Base-by-base conservation (phyloP, 2,329 filamentous ascomycete species). In the Neofusicoccum laricinum region DNA sequence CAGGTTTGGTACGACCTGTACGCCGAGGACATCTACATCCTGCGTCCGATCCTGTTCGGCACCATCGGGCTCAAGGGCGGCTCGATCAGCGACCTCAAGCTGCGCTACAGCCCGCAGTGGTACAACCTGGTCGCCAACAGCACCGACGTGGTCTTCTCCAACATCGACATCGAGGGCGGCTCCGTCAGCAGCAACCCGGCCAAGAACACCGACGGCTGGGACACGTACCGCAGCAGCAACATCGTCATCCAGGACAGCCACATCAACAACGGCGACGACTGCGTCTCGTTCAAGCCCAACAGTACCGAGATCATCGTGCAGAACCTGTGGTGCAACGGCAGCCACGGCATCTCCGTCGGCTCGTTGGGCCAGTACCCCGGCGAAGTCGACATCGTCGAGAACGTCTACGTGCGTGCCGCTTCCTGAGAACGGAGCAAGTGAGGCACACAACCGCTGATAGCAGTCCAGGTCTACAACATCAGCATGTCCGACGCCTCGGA, bases 211-310 rank as follows among this genome's bases (percentile, higher is more conserved):
- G 77, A 77, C 67, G 70, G 73, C 14, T 83, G 85, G 84, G 85
- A 88, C 67, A 88, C 84, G 0, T 88, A 89, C 71, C 84, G 87
- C 7, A 86, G 84, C 12, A 77, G 81, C 25, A 83, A 85, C 57
- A 81, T 91, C 40, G 84, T 88, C 0, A 90, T 91, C 40, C 88
- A 90, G 70, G 85, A 90, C 71, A 89, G 85, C 0, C 75, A 84
- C 30, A 84, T 88, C 67, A 80, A 85, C 72, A 90, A 90, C 68
- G 86, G 85, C 40, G 88, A 90, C 71, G 86, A 92, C 72, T 91
- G 89, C 66, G 86, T 91, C 12, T 88, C 87, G 0, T 91, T 91
- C 82, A 91, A 91, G 75, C 88, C 88, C 17, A 91, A 91, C 73
- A 87, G 84, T 69, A 90, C 87, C 48, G 83, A 90, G 67, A 85